Evolutionary conservation across 192 early-diverging fungal species (phyloP).

Genomic region (Endogone sp.): DNA sequence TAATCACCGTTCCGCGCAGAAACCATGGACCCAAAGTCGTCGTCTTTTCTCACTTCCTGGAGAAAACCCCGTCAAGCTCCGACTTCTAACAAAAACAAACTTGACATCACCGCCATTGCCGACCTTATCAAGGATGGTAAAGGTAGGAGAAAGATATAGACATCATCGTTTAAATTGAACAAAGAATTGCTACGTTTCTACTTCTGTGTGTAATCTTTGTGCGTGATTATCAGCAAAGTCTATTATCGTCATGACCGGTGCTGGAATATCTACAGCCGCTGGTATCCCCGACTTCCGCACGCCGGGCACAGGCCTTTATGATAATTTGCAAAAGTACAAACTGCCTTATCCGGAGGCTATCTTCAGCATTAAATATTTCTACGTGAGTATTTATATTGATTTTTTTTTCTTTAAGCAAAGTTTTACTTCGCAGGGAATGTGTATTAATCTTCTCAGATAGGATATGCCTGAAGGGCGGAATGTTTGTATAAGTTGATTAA

Average conservation of each 20-base stretch:
- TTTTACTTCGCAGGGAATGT: not conserved
- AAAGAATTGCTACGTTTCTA: not conserved
- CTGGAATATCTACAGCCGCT: conserved; percentile 80
- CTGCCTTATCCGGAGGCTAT: conserved; percentile 94
- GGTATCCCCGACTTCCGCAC: conserved; percentile 95
- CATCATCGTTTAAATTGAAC: not conserved
- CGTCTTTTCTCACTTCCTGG: too few relatives aligned
- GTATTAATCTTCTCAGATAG: too few relatives aligned
- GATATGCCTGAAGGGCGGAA: not conserved
- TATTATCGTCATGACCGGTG: conserved; percentile 90
- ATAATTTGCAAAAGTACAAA: conserved; percentile 83
- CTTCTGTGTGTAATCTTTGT: too few relatives aligned
- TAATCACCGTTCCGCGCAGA: too few relatives aligned
- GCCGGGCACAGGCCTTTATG: conserved; percentile 88
- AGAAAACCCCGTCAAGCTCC: too few relatives aligned
- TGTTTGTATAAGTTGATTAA: too few relatives aligned
- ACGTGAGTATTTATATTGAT: conserved; percentile 20
- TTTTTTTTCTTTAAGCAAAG: too few relatives aligned
- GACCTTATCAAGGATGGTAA: conserved; percentile 34
- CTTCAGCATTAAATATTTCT: conserved; percentile 91
- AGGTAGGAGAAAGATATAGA: conserved; percentile 17
- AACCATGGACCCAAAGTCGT: too few relatives aligned
- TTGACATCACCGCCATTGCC: too few relatives aligned
- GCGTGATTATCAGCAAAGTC: conserved; percentile 39
- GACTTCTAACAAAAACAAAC: too few relatives aligned